Evolutionary conservation across 768 basidiomycete species (phyloP), one percentile per base, ranked within the genome.

Genomic region (Pleurotus ostreatus): DNA sequence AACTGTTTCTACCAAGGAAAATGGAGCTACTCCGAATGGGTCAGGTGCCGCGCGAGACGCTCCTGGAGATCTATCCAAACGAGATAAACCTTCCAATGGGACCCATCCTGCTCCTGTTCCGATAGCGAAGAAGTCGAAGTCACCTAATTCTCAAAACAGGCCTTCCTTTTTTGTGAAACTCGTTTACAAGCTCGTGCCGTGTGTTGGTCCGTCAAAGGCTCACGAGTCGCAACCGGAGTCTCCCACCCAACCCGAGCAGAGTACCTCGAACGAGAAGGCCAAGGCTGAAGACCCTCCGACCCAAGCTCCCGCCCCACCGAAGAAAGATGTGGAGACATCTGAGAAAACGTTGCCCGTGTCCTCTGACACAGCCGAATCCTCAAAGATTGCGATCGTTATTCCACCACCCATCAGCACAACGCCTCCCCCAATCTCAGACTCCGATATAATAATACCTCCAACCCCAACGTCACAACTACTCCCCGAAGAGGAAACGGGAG

Each of bases 401-500:
- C 65, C 66, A 26, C 59, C 61, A 23, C 57, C 53, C n/a, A 53
- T 49, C 62, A 57, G 49, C 39, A 62, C 71, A 37, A 44, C 62
- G 2, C 55, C 67, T 13, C 48, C 67, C n/a, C 18, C 61, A 20
- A 45, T 66, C 15, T 16, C 38, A 37, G 77, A 76, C 55, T 66
- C 60, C 13, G 73, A 77, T 9, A 65, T 79, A 53, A 40, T 78
- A 52, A 61, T 79, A 3, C 77, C 81, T 15, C 77, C 82, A 26
- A 78, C 79, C 1, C 80, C 82, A 11, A 77, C 76, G 13, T 74
- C 66, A 13, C 45, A 52, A 13, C 67, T 78, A 58, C 20, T 57
- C 11, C 59, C 59, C 8, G 34, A 46, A 13, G 81, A 85, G 7
- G 93, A 94, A 71, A 92, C 93, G 5, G 92, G 86, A 59, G 93